Evolutionary conservation across 1,139 yeast genomes (phyloP), one percentile per base, ranked within the genome.

Genomic region (Yamadazyma blattariae): DNA sequence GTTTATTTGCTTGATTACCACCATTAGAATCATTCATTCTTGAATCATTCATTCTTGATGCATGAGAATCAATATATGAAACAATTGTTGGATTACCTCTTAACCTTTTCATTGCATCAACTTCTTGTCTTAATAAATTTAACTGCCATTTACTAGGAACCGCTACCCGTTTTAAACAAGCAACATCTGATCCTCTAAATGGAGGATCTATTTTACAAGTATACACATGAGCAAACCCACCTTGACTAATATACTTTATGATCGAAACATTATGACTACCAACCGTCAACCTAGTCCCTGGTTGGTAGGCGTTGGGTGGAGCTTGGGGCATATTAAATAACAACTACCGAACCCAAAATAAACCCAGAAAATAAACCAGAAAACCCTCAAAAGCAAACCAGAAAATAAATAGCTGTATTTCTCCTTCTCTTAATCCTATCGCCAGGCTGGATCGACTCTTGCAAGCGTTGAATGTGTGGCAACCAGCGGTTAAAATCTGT

Each of bases 61-160:
- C 98, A 63, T 92, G 96, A 3, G 96, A 87, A 60, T 94, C 98
- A 43, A 85, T 86, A 55, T 92, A 94, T 18, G 84, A 78, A 10
- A 94, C 97, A 45, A 92, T 81, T 51, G 85, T 82, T 18, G 77
- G 75, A 46, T 84, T 78, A 2, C 94, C 95, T 37, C 81, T 67
- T 36, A 92, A 67, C 32, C 94, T 71, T 56, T 89, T 68, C 95
- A 85, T 85, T 10, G 88, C 87, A 47, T 82, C 92, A 6, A 85
- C 94, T 54, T 85, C 95, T 41, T 82, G 86, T 36, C 94, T 61
- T 43, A 85, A 64, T 33, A 78, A 75, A 44, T 77, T 76, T 51
- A 85, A 65, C 22, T 84, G 83, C 56, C 73, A 70, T 51, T 84
- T 85, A 53, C 78, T 82, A 14, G 89, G 88, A 4, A 83, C 90